Conservation (phyloP, 2,329 filamentous ascomycete species). For the Epichloe sp. region DNA sequence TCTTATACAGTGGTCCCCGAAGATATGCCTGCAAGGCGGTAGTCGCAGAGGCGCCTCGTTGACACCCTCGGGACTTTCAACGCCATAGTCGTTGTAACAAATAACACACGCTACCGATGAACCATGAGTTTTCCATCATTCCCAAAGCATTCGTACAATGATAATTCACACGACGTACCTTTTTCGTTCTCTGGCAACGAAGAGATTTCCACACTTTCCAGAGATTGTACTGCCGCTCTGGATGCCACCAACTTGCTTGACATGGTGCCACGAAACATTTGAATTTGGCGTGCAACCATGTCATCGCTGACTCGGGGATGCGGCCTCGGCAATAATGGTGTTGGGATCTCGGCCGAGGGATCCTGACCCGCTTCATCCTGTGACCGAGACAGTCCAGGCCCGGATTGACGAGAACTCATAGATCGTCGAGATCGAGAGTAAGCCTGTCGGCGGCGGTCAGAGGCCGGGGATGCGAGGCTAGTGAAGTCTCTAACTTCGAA, state of each 20-base stretch:
- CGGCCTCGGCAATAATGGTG: not conserved
- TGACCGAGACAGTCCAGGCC: conserved; percentile 12
- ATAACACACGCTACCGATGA: conserved; percentile 40
- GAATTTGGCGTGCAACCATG: conserved; percentile 25
- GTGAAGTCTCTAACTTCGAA: not conserved
- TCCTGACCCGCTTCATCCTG: conserved; percentile 9
- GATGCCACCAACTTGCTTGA: conserved; percentile 34
- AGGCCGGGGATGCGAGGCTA: conserved; percentile 9
- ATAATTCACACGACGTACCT: conserved; percentile 25
- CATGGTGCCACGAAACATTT: conserved; percentile 32
- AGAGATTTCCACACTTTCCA: conserved; percentile 32
- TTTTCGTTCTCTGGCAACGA: conserved; percentile 32
- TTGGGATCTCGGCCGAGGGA: not conserved
- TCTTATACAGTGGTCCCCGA: conserved; percentile 51
- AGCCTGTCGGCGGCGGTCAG: conserved; percentile 14
- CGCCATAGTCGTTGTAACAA: conserved; percentile 50
- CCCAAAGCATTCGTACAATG: not conserved
- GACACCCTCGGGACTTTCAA: conserved; percentile 42
- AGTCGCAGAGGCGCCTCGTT: conserved; percentile 43
- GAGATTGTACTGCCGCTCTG: conserved; percentile 29
- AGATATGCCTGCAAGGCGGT: conserved; percentile 50
- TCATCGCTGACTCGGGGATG: conserved; percentile 15
- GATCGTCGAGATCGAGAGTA: conserved; percentile 16
- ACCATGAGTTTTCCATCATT: not conserved
- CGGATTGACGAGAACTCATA: conserved; percentile 10